Conservation (phyloP, 164 flowering plant species). For the Aristolochia californica region DNA sequence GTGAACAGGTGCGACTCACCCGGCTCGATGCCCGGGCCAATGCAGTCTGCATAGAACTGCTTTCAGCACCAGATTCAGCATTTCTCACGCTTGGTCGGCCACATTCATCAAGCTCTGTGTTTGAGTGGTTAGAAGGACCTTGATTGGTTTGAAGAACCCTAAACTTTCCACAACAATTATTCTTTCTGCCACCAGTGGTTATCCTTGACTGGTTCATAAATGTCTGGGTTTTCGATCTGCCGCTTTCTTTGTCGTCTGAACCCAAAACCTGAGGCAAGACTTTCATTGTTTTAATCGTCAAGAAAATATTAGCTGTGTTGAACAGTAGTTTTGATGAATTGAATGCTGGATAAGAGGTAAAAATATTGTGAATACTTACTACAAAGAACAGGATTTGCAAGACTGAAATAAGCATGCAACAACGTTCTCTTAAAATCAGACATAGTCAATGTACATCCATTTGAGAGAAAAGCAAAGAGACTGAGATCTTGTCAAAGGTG, state of each 20-base stretch:
- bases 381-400: no score
- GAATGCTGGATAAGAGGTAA: no score
- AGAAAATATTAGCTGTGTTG: background rate
- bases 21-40: constrained; percentile 28
- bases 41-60: constrained; percentile 32
- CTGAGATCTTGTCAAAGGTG: no score
- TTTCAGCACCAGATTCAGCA: constrained; percentile 24
- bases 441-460: no score
- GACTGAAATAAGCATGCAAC: no score
- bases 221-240: constrained; percentile 8
- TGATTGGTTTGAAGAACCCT: constrained; percentile 30
- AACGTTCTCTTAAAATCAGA: no score
- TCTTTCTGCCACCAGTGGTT: constrained; percentile 21
- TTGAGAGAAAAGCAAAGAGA: no score
- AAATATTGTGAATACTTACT: no score
- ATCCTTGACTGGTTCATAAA: constrained; percentile 17
- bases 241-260: constrained; percentile 24
- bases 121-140: constrained; percentile 23
- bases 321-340: background rate
- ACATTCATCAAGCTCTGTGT: constrained; percentile 33
- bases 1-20: constrained; percentile 48
- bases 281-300: background rate
- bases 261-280: constrained; percentile 22
- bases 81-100: constrained; percentile 20
- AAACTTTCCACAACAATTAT: constrained; percentile 22